A percentile compares a stretch with the other conserved stretches of the same genome.
Evolutionary conservation across 257 asterid species (phyloP).

Genomic region (Anisodus tanguticus): DNA sequence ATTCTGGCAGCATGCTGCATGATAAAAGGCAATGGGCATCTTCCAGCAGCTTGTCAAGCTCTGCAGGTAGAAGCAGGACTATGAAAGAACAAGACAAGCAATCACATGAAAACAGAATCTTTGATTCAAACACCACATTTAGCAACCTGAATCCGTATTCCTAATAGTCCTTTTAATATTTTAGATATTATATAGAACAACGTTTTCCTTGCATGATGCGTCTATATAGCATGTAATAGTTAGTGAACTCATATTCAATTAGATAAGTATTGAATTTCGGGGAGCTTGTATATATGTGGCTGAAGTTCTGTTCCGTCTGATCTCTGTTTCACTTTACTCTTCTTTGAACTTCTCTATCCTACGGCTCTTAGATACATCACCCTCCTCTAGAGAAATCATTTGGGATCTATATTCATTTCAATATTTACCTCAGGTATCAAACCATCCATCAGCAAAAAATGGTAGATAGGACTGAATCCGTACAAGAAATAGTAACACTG

Average conservation of each 20-base stretch:
- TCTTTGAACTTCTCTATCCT: not conserved
- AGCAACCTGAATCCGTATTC: constrained; percentile 12
- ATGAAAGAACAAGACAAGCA: constrained; percentile 18
- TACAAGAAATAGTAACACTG: not conserved
- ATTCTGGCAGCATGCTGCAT: constrained; percentile 96
- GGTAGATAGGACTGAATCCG: not conserved
- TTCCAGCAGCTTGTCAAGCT: constrained; percentile 89
- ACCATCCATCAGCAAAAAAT: not conserved
- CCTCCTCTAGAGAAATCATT: constrained; percentile 7
- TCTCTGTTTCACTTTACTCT: not conserved
- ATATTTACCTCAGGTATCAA: not conserved
- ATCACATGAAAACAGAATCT: not conserved
- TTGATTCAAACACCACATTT: not conserved
- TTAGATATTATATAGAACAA: not conserved
- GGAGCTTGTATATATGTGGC: not conserved
- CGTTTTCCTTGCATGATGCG: not conserved
- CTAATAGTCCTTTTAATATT: constrained; percentile 1
- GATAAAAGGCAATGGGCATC: constrained; percentile 91
- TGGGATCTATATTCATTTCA: not conserved
- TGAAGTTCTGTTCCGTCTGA: not conserved
- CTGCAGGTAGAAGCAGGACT: constrained; percentile 44
- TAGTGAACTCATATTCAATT: not conserved
- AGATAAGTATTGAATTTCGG: not conserved
- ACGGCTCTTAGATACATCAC: not conserved
- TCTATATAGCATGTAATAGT: not conserved